Evolutionary conservation across 345 rosid genomes (phyloP), one percentile per base, ranked within the genome.

Genomic region (Eucalyptus polyanthemos): DNA sequence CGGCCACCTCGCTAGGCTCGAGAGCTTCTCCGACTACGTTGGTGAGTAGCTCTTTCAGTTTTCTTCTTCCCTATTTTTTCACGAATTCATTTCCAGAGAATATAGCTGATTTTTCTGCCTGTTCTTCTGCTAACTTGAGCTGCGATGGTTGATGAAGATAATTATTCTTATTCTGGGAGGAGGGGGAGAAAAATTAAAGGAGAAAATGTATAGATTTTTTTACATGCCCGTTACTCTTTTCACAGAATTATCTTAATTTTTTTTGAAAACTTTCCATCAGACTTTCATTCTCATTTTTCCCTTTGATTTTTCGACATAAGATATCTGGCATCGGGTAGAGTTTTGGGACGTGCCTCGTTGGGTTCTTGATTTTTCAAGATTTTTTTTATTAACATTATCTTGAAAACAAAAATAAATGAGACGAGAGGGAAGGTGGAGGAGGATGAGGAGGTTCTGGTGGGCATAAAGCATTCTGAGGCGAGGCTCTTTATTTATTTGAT

Each of bases 11-110:
- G 93, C 92, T 50, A 92, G 93, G 89, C 93, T 96, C 25, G 99
- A 97, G 91, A 95, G 91, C 91, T 97, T 97, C 94, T 90, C 97
- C 40, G 93, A 96, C 89, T 97, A 94, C 90, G 96, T 97, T 88
- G 99, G 98, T 96, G 93, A 87, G 8, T 29, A 16, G 21, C n/a
- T 9, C 34, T 16, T 6, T 69, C 25, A 67, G 21, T 31, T 15
- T 15, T n/a, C 80, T n/a, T 67, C 80, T 31, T 31, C 22, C 80
- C 4, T 31, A 9, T 58, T 58, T 67, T 31, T 15, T 15, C 42
- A 15, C 19, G 37, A 67, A 67, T 14, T 65, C 76, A 65, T 29
- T n/a, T 65, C 76, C 76, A 65, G 37, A 2, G 37, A 14, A 56
- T 65, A 8, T 11, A 15, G 76, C 80, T 15, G 34, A 62, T 51